These are phyloP conservation scores for Dioszegia hungarica DNA, from an alignment of 768 basidiomycete genomes.

Conservation along the genomic window DNA sequence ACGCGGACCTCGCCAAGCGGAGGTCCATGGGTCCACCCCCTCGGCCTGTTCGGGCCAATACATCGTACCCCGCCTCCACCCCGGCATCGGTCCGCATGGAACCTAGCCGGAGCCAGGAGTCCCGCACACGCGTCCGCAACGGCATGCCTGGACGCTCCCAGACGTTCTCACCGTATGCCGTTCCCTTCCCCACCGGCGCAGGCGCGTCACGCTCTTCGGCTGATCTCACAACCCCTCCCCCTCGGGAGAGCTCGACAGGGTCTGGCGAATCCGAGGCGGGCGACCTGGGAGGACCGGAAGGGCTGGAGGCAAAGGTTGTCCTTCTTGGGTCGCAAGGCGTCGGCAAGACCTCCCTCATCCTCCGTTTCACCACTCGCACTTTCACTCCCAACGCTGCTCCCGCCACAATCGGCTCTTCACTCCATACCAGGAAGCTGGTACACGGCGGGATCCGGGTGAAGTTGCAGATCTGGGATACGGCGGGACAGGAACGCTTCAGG, in stretches of 20 bases:
- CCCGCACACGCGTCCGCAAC: slow-evolving; percentile 12
- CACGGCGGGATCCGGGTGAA: slow-evolving; percentile 38
- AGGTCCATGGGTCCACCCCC: slow-evolving; percentile 11
- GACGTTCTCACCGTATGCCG: not conserved
- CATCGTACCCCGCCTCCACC: not conserved
- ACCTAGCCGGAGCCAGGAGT: slow-evolving; percentile 22
- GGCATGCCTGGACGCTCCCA: not conserved
- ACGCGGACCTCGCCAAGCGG: slow-evolving; percentile 2
- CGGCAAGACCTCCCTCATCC: slow-evolving; percentile 45
- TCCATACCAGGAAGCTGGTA: slow-evolving; percentile 42
- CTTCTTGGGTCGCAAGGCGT: slow-evolving; percentile 44
- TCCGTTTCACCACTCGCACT: slow-evolving; percentile 35
- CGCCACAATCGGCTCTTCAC: slow-evolving; percentile 37
- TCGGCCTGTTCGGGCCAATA: slow-evolving; percentile 12
- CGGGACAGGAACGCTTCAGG: slow-evolving; percentile 46
- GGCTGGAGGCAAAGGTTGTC: slow-evolving; percentile 46
- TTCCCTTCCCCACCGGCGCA: slow-evolving; percentile 6
- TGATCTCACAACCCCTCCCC: slow-evolving; percentile 14
- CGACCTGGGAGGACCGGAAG: slow-evolving; percentile 36
- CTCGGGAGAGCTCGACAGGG: not conserved
- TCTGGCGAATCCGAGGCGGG: slow-evolving; percentile 10
- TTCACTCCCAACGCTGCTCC: slow-evolving; percentile 25
- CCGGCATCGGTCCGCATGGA: slow-evolving; percentile 24
- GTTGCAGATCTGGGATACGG: slow-evolving; percentile 48
- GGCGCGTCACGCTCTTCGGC: slow-evolving; percentile 12